Base-by-base conservation (phyloP, 2,329 filamentous ascomycete genomes). In the Lachnellula suecica region DNA sequence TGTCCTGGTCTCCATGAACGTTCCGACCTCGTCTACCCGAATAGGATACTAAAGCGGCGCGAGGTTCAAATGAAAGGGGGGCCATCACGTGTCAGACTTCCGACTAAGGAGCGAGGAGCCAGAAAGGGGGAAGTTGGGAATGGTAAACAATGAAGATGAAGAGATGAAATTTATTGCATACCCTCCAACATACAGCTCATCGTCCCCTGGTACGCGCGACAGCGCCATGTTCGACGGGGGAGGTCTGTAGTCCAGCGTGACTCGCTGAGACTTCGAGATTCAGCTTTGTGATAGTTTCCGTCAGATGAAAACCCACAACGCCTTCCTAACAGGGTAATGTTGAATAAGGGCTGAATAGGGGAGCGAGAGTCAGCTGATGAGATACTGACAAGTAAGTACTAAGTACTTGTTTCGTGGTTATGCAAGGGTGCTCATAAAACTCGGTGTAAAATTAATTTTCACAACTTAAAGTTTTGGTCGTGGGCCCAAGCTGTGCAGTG, bases 181-280 rank as follows among this genome's bases (percentile, higher is more conserved):
- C 89, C 89, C 88, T 72, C 89, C 88, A 60, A 94, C 85, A 70
- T 86, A 92, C 59, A 94, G 77, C 58, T 89, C 83, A 57, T 86
- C 78, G 59, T 83, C 79, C 25, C 87, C 87, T 4, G 84, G 82
- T 47, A 93, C 79, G 65, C 79, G 80, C 66, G 88, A 85, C 59
- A 91, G 72, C 6, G 78, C 73, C 82, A 86, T 86, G 27, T 64
- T 59, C 15, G 47, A 49, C 13, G 52, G 53, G 27, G 56, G 35
- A 10, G 58, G 59, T 34, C 48, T 54, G 56, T 59, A 64, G 61
- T 59, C 60, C 58, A 59, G 56, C 11, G 50, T 63, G 43, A 20
- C 37, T 53, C 15, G 11, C 31, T 38, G 31, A 7, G 6, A 17
- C 31, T 17, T 35, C 6, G 31, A 6, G 31, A 35, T 3, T 35